Evolutionary conservation across 1,284 basidiomycete genomes (phyloP), one percentile per base, ranked within the genome.

Genomic region (Heliocybe sulcata): DNA sequence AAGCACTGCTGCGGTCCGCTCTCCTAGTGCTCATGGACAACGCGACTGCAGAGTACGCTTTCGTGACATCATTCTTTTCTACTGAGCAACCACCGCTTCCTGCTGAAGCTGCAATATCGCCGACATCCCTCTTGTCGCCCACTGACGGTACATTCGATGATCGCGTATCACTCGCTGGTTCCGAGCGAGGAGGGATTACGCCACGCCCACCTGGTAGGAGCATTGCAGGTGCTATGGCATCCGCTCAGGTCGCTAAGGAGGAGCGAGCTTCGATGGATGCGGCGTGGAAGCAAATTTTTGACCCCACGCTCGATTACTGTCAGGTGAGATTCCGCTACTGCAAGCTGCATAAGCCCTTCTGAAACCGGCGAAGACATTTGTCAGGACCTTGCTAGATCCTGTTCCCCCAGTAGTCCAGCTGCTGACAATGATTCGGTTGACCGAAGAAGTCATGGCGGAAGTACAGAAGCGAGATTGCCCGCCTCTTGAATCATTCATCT

Each of bases 11-110:
- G 60, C 83, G 94, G 20, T 96, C 94, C 0, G 73, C 93, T 45
- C 71, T 92, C 55, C 75, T 98, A 48, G 94, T 96, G 48, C 81
- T 98, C 55, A 85, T 95, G 80, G 94, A 97, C 73, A 98, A 98
- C 65, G 87, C 90, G 1, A 89, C 89, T 0, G 83, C 92, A 35
- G 94, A 98, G 70, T 95, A 94, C 68, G 79, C 85, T 1, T 98
- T 98, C 64, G 71, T 96, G 47, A 81, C 84, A 2, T 73, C 82
- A 0, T 98, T 98, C 74, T 98, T 97, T 70, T 72, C 77, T 11
- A 62, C 68, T 0, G 76, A 74, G 60, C 65, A 70, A 2, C 68
- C 63, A 26, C 58, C 35, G 19, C 51, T 60, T 35, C 63, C 55
- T 52, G 60, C 68, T 47, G 61, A 56, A 16, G 56, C 60, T 51